These are phyloP conservation scores for Microsporum audouinii DNA, from an alignment of 2,329 filamentous ascomycete species.

Conservation along the genomic window DNA sequence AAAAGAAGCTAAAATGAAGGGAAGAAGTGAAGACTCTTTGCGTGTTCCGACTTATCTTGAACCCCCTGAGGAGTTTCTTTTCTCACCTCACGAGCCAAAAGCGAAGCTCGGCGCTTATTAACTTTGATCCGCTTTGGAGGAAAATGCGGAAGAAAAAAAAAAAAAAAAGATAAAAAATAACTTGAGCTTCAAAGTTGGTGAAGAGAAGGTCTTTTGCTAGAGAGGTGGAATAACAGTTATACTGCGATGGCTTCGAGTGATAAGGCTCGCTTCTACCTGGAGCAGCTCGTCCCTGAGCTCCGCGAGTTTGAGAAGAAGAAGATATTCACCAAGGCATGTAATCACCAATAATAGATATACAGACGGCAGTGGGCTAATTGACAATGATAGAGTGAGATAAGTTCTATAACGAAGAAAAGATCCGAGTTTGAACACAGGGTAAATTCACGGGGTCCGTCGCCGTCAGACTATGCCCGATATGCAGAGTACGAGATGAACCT, in stretches of 20 bases:
- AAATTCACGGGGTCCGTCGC: constrained; percentile 64
- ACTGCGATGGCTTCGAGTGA: constrained; percentile 70
- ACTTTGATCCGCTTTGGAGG: not conserved
- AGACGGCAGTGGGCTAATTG: not conserved
- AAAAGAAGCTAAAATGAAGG: constrained; percentile 9
- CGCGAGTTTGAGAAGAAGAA: constrained; percentile 86
- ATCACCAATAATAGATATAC: not conserved
- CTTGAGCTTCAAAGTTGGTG: not conserved
- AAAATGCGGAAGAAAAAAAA: not conserved
- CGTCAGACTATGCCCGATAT: constrained; percentile 75
- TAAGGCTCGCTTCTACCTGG: constrained; percentile 89
- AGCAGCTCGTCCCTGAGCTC: constrained; percentile 82
- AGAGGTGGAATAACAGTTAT: constrained; percentile 36
- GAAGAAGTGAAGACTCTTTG: not conserved
- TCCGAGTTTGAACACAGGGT: constrained; percentile 89
- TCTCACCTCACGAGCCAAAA: not conserved
- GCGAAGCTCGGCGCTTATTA: not conserved
- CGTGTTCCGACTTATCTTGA: not conserved
- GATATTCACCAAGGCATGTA: constrained; percentile 65
- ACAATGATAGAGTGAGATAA: constrained; percentile 64
- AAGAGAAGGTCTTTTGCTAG: not conserved
- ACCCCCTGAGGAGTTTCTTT: not conserved
- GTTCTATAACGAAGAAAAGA: constrained; percentile 74
- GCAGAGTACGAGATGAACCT: constrained; percentile 57
- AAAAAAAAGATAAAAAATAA: not conserved